A percentile compares a stretch with the other conserved stretches of the same genome.
phyloP scores from a whole-genome alignment of 768 basidiomycete species.

The Mycena olivaceomarginata region DNA sequence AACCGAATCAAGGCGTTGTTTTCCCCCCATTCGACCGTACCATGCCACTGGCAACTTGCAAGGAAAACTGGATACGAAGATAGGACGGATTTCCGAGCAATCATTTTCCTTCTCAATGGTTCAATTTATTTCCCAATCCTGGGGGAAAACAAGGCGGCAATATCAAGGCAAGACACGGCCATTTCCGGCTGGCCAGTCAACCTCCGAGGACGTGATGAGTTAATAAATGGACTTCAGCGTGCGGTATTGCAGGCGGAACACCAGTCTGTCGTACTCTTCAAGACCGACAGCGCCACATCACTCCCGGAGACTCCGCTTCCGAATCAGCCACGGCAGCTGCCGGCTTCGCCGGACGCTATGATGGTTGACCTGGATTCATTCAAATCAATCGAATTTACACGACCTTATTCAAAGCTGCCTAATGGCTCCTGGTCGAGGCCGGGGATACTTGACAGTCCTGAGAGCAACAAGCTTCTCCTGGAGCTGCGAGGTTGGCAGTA shows the following conservation, averaged over 20 bases:
- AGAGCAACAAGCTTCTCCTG: background rate
- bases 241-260: constrained; percentile 6
- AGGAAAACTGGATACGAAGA: background rate
- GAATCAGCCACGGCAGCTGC: too few species aligned
- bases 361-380: too few species aligned
- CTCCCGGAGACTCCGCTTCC: too few species aligned
- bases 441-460: background rate
- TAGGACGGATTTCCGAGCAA: constrained; percentile 13
- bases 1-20: constrained; percentile 5
- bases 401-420: background rate
- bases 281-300: too few species aligned
- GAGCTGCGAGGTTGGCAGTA: too few species aligned
- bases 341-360: too few species aligned
- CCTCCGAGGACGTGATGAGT: background rate
- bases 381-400: background rate
- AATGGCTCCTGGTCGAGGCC: background rate
- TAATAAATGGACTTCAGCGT: background rate
- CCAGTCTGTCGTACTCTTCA: constrained; percentile 1
- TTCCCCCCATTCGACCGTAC: constrained; percentile 14
- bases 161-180: constrained; percentile 11
- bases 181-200: constrained; percentile 13
- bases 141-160: constrained; percentile 15
- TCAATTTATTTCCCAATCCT: constrained; percentile 12
- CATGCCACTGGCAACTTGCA: constrained; percentile 15
- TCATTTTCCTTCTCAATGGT: background rate